Base-by-base conservation (phyloP, 164 flowering plant species). In the Magnolia sinica region DNA sequence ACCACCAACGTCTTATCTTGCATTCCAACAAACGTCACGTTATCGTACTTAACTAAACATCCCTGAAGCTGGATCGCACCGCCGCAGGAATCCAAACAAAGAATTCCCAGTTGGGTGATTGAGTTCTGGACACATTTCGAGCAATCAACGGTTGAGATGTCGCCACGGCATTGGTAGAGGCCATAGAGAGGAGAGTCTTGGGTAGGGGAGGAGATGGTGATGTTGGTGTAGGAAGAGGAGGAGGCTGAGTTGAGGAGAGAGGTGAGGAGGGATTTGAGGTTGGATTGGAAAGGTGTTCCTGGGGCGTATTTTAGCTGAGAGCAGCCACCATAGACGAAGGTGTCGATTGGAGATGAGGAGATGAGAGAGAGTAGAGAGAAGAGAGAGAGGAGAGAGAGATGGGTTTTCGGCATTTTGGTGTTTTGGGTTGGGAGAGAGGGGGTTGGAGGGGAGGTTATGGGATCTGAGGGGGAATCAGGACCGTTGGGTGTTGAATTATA, bases 171-270 rank as follows among this genome's bases (percentile, higher is more conserved):
- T 73, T 96, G 99, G 88, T 81, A 93, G 69, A 96, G 90, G 20
- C 98, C 97, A 80, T 87, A 91, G 52, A 91, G 81, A 9, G 82
- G 22, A 55, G 22, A 31, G 81, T 79, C 90, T 90, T 63, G 79
- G 79, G 4, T 73, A 9, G 91, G 81, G 63, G 90, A 91, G 66
- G 81, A 49, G 81, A 88, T 75, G 79, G 89, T 88, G 89, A 78
- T 90, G 80, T 89, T 89, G 92, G 89, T 90, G 94, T 87, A 96
- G 81, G 94, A 52, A 11, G 87, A 70, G 83, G 81, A 86, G 24
- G 94, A 85, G 83, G 99, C 97, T 18, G 97, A 90, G 92, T 89
- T 93, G 76, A 87, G 91, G 0, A 93, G 86, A 72, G 98, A 96
- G 19, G 96, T 85, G 74, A 96, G 87, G 75, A 93, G 88, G 20